These are phyloP conservation scores for Xerocomus potaroensis DNA, from an alignment of 768 basidiomycete genomes.

Conservation along the genomic window DNA sequence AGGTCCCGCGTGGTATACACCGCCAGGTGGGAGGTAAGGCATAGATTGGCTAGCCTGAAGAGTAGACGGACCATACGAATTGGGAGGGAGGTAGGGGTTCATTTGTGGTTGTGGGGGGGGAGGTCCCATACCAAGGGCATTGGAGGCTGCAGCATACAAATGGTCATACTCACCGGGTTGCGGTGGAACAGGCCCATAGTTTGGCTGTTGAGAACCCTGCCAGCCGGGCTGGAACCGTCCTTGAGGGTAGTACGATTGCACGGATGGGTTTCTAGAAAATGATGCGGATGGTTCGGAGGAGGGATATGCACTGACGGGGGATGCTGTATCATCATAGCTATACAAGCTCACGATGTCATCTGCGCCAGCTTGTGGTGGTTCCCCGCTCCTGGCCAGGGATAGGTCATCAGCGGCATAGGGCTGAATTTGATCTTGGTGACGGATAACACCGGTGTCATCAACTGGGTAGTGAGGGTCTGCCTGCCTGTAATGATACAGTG, in stretches of 20 bases:
- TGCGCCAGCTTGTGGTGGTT: slow-evolving; percentile 20
- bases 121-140: slow-evolving; percentile 74
- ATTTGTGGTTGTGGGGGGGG: slow-evolving; percentile 33
- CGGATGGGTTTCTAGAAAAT: slow-evolving; percentile 19
- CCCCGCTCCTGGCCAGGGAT: slow-evolving; percentile 21
- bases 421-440: slow-evolving; percentile 6
- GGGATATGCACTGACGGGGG: slow-evolving; percentile 30
- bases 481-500: slow-evolving; percentile 19
- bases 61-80: slow-evolving; percentile 20
- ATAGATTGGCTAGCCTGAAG: slow-evolving; percentile 28
- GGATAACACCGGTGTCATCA: slow-evolving; percentile 26
- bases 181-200: slow-evolving; percentile 23
- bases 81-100: slow-evolving; percentile 21
- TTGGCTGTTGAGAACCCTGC: slow-evolving; percentile 28
- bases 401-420: slow-evolving; percentile 5
- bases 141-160: slow-evolving; percentile 72
- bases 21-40: slow-evolving; percentile 31
- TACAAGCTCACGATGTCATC: slow-evolving; percentile 39
- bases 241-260: slow-evolving; percentile 15
- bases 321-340: slow-evolving; percentile 36
- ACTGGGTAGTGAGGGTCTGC: slow-evolving; percentile 30
- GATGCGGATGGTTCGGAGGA: slow-evolving; percentile 19
- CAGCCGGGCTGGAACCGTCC: slow-evolving; percentile 22
- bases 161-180: slow-evolving; percentile 47
- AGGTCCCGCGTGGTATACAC: slow-evolving; percentile 21